Conservation (phyloP, 495 filamentous ascomycete genomes). For the Mytilinidion resinicola region DNA sequence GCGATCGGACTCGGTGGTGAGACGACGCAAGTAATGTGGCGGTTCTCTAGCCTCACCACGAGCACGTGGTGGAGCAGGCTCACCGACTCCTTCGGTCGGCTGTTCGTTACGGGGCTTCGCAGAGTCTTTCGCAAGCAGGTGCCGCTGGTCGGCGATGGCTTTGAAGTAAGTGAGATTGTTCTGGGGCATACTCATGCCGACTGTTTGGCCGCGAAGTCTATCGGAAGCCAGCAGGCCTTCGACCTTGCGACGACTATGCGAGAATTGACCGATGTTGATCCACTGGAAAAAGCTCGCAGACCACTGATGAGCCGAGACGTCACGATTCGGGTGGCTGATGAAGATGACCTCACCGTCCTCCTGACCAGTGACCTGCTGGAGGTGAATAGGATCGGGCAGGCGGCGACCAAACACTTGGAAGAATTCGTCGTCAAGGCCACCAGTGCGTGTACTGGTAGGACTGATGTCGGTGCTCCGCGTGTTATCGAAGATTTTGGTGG, state of each 20-base stretch:
- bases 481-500: neutral
- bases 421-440: slow-evolving; percentile 21
- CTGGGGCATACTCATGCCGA: slow-evolving; percentile 22
- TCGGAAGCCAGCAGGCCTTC: slow-evolving; percentile 35
- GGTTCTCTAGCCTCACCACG: neutral
- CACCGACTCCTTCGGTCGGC: neutral
- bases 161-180: slow-evolving; percentile 35
- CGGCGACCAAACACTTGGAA: slow-evolving; percentile 30
- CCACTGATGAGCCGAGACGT: slow-evolving; percentile 39
- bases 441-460: slow-evolving; percentile 10
- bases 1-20: slow-evolving; percentile 4
- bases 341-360: slow-evolving; percentile 34
- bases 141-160: slow-evolving; percentile 31
- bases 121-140: slow-evolving; percentile 9
- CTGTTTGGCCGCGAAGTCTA: slow-evolving; percentile 28
- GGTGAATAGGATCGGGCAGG: slow-evolving; percentile 29
- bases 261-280: slow-evolving; percentile 36
- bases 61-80: neutral
- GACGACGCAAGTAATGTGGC: neutral
- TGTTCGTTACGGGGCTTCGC: slow-evolving; percentile 2
- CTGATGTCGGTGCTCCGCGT: slow-evolving; percentile 22
- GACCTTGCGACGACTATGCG: slow-evolving; percentile 32
- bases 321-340: slow-evolving; percentile 36
- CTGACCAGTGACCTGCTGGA: slow-evolving; percentile 26
- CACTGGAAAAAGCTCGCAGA: slow-evolving; percentile 27